These are phyloP conservation scores for Xylaria sp. DNA, from an alignment of 2,329 filamentous ascomycete genomes.

Conservation along the genomic window DNA sequence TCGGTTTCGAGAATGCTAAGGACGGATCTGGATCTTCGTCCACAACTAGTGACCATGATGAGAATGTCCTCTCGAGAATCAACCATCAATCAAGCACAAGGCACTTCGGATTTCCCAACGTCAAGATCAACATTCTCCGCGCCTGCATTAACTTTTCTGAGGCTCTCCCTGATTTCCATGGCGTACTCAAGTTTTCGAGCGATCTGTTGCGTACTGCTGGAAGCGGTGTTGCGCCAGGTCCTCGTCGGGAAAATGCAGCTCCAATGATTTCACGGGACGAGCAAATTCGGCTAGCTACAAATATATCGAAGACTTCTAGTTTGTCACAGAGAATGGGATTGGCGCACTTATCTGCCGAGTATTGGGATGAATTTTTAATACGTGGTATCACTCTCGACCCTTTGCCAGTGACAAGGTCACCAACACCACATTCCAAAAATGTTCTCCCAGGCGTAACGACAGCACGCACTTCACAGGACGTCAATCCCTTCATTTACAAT, in stretches of 20 bases:
- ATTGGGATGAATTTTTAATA: constrained; percentile 97
- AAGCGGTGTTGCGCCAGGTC: constrained; percentile 78
- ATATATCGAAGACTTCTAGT: constrained; percentile 84
- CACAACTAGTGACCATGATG: constrained; percentile 60
- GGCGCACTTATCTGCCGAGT: constrained; percentile 78
- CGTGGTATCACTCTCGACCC: constrained; percentile 79
- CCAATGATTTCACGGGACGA: constrained; percentile 82
- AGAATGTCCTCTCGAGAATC: constrained; percentile 67
- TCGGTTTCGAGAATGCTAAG: constrained; percentile 59
- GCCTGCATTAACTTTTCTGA: constrained; percentile 95
- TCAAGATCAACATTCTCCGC: constrained; percentile 88
- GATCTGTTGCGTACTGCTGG: constrained; percentile 85
- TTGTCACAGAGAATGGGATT: constrained; percentile 82
- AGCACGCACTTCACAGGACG: constrained; percentile 66
- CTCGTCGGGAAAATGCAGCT: constrained; percentile 74
- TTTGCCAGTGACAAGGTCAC: constrained; percentile 66
- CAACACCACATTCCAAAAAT: constrained; percentile 72
- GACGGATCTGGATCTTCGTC: constrained; percentile 44
- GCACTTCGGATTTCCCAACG: constrained; percentile 79
- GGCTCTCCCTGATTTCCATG: constrained; percentile 89
- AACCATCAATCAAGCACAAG: constrained; percentile 67
- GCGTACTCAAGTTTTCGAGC: constrained; percentile 88
- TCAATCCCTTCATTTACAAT: constrained; percentile 94
- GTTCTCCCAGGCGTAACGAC: constrained; percentile 63
- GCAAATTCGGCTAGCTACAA: constrained; percentile 84